Percentiles rank a stretch among this genome's conserved stretches.
Evolutionary conservation across 257 asterid species (phyloP).

Genomic region (Lithospermum erythrorhizon): DNA sequence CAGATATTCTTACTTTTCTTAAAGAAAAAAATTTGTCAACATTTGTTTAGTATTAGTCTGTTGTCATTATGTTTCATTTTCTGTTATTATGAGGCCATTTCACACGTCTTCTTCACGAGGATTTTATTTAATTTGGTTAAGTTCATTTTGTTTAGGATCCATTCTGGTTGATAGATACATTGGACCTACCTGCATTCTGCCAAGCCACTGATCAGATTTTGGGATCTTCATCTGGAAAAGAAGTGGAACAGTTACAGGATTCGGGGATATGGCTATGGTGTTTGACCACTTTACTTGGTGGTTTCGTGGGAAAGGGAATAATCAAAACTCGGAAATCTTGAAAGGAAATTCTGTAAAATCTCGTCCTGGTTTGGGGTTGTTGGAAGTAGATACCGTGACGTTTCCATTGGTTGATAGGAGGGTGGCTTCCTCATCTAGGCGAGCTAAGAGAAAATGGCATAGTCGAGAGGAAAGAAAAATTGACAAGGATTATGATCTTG

Average conservation of each 20-base stretch:
- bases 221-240: conserved; percentile 4
- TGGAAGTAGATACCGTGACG: conserved; percentile 30
- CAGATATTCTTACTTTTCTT: background rate
- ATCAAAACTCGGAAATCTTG: conserved; percentile 20
- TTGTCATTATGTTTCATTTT: background rate
- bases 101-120: background rate
- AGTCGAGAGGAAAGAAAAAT: conserved; percentile 35
- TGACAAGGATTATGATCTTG: conserved; percentile 37
- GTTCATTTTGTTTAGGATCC: background rate
- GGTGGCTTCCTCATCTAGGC: conserved; percentile 25
- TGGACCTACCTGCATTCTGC: conserved; percentile 3
- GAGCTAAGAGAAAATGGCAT: conserved; percentile 29
- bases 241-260: conserved; percentile 3
- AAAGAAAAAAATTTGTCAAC: background rate
- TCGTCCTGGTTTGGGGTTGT: conserved; percentile 22
- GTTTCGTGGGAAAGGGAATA: conserved; percentile 30
- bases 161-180: background rate
- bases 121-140: background rate
- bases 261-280: conserved; percentile 25
- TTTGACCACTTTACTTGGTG: conserved; percentile 27
- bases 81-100: background rate
- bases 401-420: conserved; percentile 22
- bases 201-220: conserved; percentile 1
- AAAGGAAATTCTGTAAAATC: conserved; percentile 20
- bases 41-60: background rate